phyloP scores from a whole-genome alignment of 345 rosid species.

The Sonneratia alba region DNA sequence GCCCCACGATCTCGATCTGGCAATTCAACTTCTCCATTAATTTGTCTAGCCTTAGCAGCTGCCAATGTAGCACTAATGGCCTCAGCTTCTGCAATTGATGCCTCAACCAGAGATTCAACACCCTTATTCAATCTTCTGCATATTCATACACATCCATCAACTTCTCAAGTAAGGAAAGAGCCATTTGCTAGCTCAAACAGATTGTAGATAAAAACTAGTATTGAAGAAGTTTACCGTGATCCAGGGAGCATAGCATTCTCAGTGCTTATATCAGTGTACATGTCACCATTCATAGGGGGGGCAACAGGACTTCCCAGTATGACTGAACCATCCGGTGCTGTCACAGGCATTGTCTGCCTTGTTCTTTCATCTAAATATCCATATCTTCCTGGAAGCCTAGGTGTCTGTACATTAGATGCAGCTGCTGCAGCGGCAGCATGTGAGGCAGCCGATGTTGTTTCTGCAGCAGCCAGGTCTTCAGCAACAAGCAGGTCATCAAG shows the following conservation, averaged over 20 bases:
- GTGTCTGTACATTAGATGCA: slow-evolving; percentile 53
- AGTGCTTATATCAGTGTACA: slow-evolving; percentile 90
- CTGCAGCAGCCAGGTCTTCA: slow-evolving; percentile 99
- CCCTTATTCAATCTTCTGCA: slow-evolving; percentile 79
- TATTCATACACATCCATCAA: slow-evolving; percentile 13
- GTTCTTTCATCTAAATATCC: slow-evolving; percentile 76
- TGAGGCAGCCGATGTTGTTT: slow-evolving; percentile 91
- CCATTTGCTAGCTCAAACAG: slow-evolving; percentile 2
- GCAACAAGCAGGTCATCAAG: slow-evolving; percentile 97
- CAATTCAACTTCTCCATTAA: slow-evolving; percentile 85
- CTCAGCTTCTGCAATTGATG: slow-evolving; percentile 98
- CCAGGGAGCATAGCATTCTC: slow-evolving; percentile 90
- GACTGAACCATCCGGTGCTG: slow-evolving; percentile 72
- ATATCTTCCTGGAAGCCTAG: slow-evolving; percentile 61
- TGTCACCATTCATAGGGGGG: slow-evolving; percentile 88
- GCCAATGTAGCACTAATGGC: slow-evolving; percentile 95
- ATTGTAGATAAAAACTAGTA: neutral
- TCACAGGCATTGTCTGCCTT: slow-evolving; percentile 52
- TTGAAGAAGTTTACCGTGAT: slow-evolving; percentile 41
- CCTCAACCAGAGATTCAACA: slow-evolving; percentile 93
- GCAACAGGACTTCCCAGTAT: slow-evolving; percentile 93
- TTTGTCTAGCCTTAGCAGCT: slow-evolving; percentile 92
- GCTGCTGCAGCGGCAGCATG: slow-evolving; percentile 97
- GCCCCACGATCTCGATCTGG: slow-evolving; percentile 90
- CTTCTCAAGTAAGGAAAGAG: slow-evolving; percentile 10